These are phyloP conservation scores for Achaetomiella virescens DNA, from an alignment of 495 filamentous ascomycete genomes.

Conservation along the genomic window DNA sequence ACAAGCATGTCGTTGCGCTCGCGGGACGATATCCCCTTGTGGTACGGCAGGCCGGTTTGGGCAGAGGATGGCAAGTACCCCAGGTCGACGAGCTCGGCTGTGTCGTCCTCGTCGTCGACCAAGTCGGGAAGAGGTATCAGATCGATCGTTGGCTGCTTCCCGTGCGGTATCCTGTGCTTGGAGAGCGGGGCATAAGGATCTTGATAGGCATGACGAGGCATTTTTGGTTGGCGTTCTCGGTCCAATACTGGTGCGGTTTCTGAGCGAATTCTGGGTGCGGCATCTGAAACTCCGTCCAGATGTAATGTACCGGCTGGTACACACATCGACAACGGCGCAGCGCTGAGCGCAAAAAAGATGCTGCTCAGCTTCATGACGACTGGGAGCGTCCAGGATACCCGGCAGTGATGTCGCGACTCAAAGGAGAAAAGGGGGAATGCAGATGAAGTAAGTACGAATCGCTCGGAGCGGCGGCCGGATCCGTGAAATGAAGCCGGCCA, in stretches of 20 bases:
- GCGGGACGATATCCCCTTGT: conserved; percentile 9
- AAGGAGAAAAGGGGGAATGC: no score
- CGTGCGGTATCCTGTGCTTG: not conserved
- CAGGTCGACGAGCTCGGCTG: conserved; percentile 15
- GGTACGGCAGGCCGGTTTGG: conserved; percentile 8
- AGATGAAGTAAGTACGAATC: no score
- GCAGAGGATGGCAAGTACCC: conserved; percentile 2
- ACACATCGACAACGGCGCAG: conserved; percentile 15
- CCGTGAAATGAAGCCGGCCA: no score
- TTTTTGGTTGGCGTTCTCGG: not conserved
- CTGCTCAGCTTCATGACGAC: conserved; percentile 20
- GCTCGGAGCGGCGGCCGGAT: no score
- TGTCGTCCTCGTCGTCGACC: conserved; percentile 7
- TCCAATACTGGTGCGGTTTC: not conserved
- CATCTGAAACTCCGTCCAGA: no score
- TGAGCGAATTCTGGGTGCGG: no score
- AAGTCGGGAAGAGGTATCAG: not conserved
- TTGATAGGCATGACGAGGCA: not conserved
- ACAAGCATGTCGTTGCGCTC: conserved; percentile 38
- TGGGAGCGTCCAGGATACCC: no score
- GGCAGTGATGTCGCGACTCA: no score
- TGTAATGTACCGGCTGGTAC: conserved; percentile 12
- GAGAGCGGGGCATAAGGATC: not conserved
- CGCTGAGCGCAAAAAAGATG: conserved; percentile 15
- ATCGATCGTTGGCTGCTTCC: not conserved